Evolutionary conservation across 1,284 basidiomycete genomes (phyloP), one percentile per base, ranked within the genome.

Genomic region (Ceratorhiza oryzae-sativae): DNA sequence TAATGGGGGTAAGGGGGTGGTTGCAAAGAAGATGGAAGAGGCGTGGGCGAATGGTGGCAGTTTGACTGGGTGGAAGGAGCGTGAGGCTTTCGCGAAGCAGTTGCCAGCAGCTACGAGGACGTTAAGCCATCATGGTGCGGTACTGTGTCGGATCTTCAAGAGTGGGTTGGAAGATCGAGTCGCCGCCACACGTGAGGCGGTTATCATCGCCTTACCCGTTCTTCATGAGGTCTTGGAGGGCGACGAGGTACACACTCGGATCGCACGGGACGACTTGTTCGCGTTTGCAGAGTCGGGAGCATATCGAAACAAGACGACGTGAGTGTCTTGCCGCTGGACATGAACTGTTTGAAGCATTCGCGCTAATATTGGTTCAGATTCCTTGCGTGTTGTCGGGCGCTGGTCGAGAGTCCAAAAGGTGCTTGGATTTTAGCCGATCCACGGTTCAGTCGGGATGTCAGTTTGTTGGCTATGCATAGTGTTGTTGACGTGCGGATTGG

Each of bases 401-500:
- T 94, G 70, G 80, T 87, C 13, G 77, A 81, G 23, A 79, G 81
- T 71, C 81, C 83, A 48, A 76, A 78, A 20, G 79, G 81, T 58
- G 80, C 81, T 45, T 76, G 78, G 72, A 77, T 76, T 20, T 79
- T 83, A 41, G 81, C 87, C 72, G 88, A 90, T 77, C 84, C 87
- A 71, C 81, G 84, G 53, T 86, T 91, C 74, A 86, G 94, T 79
- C 80, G 83, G 58, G 81, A 84, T 15, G 80, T 97, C 12, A 80
- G 83, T 36, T 78, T 79, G 58, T 84, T 97, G 58, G 86, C 87
- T 15, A 77, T 82, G 42, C 94, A 97, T 78, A 79, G 78, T n/a
- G 88, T 98, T 27, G 84, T 94, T 60, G 95, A 95, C 76, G 94
- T 98, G 56, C 87, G 95, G 49, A 93, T 98, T 72, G 90, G 88